Percentiles rank a stretch among this genome's conserved stretches.
Conservation (phyloP, 176 grass and related monocot genomes). For the Carex kokanica region DNA sequence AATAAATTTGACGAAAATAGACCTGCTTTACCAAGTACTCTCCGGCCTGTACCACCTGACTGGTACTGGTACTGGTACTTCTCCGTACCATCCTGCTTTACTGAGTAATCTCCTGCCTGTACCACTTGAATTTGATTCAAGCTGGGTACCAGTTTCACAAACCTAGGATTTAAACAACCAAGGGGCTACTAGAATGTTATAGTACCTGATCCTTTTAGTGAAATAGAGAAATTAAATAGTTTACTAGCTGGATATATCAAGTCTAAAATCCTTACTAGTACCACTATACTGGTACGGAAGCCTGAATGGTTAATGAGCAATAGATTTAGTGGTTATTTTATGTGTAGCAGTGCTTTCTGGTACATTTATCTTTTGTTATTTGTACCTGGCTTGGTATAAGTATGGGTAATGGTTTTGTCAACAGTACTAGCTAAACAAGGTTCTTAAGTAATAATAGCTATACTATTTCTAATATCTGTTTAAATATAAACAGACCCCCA, state of each 20-base stretch:
- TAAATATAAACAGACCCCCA: neutral
- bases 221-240: neutral
- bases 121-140: neutral
- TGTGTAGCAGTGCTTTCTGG: neutral
- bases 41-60: too few relatives aligned
- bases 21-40: too few relatives aligned
- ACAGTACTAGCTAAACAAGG: neutral
- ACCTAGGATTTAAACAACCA: neutral
- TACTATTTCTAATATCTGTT: neutral
- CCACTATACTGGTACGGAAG: neutral
- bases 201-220: neutral
- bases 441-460: neutral
- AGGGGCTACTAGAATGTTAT: neutral
- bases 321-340: neutral
- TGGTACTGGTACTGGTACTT: too few relatives aligned
- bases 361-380: neutral
- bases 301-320: neutral
- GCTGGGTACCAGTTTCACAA: neutral
- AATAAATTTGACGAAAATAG: too few relatives aligned
- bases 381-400: neutral
- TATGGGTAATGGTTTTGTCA: neutral
- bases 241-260: neutral
- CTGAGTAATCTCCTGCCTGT: too few relatives aligned
- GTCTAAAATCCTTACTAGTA: neutral
- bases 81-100: too few relatives aligned